Evolutionary conservation across 495 filamentous ascomycete species (phyloP).

Genomic region (Aspergillus indologenus): DNA sequence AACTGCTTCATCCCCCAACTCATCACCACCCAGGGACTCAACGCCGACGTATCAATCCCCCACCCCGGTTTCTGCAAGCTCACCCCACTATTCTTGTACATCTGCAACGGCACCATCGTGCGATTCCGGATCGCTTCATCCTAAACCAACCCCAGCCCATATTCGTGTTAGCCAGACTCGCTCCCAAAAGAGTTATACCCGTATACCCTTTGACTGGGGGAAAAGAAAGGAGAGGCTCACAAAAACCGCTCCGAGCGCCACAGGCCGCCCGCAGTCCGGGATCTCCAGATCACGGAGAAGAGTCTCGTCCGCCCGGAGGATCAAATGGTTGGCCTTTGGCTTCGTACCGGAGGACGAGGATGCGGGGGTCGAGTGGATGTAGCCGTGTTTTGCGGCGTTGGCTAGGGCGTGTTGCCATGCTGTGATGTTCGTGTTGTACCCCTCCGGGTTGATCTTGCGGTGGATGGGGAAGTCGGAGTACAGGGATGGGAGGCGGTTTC

Average conservation of each 20-base stretch:
- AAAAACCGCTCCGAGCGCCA: conserved; percentile 78
- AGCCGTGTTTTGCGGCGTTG: conserved; percentile 62
- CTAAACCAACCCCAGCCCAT: conserved; percentile 23
- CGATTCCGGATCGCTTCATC: conserved; percentile 66
- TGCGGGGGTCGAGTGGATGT: conserved; percentile 38
- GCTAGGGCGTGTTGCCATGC: conserved; percentile 80
- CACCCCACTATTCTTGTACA: conserved; percentile 59
- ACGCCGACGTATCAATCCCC: conserved; percentile 45
- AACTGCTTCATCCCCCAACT: conserved; percentile 73
- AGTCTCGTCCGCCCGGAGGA: conserved; percentile 64
- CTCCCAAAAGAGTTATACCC: neutral
- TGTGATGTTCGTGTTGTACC: conserved; percentile 77
- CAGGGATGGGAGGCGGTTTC: conserved; percentile 81
- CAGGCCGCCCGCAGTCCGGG: conserved; percentile 75
- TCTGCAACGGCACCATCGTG: conserved; percentile 63
- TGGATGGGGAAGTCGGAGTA: conserved; percentile 90
- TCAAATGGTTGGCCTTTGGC: conserved; percentile 46
- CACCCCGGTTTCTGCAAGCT: conserved; percentile 50
- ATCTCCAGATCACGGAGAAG: conserved; percentile 70
- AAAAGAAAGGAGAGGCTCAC: conserved; percentile 34
- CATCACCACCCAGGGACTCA: conserved; percentile 60
- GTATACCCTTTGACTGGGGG: neutral
- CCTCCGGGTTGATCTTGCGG: conserved; percentile 80
- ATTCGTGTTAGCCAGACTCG: conserved; percentile 2
- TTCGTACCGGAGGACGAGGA: conserved; percentile 27